Conservation (phyloP, 2,329 filamentous ascomycete genomes). For the Fusarium staphyleae region DNA sequence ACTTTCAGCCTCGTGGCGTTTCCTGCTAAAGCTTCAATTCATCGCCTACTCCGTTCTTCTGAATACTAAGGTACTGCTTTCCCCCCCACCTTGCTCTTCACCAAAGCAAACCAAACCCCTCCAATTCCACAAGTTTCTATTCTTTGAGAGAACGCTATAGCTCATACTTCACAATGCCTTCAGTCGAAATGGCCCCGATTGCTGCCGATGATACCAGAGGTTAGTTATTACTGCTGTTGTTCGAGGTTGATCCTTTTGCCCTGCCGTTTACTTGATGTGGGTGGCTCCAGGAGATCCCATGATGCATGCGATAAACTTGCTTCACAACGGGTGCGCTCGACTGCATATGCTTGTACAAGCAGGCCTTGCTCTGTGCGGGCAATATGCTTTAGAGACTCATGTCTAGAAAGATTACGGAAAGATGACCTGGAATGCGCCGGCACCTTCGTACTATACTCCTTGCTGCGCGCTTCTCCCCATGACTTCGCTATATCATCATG, state of each 20-base stretch:
- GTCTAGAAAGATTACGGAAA: not conserved
- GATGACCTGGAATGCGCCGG: not conserved
- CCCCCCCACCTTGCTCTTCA: conserved; percentile 5
- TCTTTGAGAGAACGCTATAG: conserved; percentile 20
- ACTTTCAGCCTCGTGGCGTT: conserved; percentile 25
- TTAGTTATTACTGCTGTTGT: conserved; percentile 40
- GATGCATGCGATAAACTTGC: conserved; percentile 9
- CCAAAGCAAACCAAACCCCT: conserved; percentile 28
- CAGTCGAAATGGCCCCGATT: conserved; percentile 50
- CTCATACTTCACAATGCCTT: conserved; percentile 44
- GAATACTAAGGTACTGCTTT: conserved; percentile 14
- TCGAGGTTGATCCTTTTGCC: not conserved
- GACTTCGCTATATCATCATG: not conserved
- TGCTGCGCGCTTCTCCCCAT: not conserved
- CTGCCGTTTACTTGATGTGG: not conserved
- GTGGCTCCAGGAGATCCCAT: conserved; percentile 7
- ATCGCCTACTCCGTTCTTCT: conserved; percentile 24
- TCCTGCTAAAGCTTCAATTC: conserved; percentile 5
- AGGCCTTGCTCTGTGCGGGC: not conserved
- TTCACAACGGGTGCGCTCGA: not conserved
- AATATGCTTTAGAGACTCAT: not conserved
- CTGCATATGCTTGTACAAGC: not conserved
- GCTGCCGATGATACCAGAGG: conserved; percentile 56
- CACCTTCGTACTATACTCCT: not conserved
- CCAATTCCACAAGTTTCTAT: conserved; percentile 27